Conservation (phyloP, 106 monocot genomes). For the Allium cepa region DNA sequence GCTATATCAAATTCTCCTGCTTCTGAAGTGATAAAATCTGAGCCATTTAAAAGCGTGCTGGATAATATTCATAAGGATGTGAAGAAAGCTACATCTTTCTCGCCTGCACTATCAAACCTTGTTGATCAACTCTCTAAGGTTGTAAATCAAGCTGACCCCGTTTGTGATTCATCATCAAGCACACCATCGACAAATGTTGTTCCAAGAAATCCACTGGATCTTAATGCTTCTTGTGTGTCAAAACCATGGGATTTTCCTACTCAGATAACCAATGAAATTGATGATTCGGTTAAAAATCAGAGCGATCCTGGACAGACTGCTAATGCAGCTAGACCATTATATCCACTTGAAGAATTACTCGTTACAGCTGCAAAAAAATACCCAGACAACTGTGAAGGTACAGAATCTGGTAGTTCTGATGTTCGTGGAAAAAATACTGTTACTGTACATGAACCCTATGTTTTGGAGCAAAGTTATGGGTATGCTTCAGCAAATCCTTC, state of each 20-base stretch:
- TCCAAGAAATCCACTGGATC: background rate
- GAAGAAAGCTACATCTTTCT: constrained; percentile 25
- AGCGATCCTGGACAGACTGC: background rate
- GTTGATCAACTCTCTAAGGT: constrained; percentile 32
- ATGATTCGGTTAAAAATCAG: constrained; percentile 8
- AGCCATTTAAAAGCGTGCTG: constrained; percentile 27
- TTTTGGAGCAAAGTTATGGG: background rate
- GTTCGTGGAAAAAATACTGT: constrained; percentile 10
- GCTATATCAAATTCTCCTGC: constrained; percentile 31
- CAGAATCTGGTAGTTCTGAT: background rate
- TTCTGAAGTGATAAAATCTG: constrained; percentile 45
- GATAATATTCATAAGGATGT: constrained; percentile 41
- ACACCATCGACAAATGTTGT: background rate
- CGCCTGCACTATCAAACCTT: constrained; percentile 33
- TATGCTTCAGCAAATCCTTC: background rate
- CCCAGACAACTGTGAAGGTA: background rate
- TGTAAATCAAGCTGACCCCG: too few relatives aligned
- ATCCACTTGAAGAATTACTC: constrained; percentile 21
- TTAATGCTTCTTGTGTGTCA: background rate
- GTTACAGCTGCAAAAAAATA: background rate
- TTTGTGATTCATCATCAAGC: constrained; percentile 1
- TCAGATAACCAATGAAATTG: constrained; percentile 1
- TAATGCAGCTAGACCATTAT: background rate
- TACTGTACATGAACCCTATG: too few relatives aligned
- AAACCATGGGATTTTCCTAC: constrained; percentile 2